Percentiles rank a stretch among this genome's conserved stretches.
Conservation (phyloP, 2,329 filamentous ascomycete genomes). For the Colletotrichum siamense region DNA sequence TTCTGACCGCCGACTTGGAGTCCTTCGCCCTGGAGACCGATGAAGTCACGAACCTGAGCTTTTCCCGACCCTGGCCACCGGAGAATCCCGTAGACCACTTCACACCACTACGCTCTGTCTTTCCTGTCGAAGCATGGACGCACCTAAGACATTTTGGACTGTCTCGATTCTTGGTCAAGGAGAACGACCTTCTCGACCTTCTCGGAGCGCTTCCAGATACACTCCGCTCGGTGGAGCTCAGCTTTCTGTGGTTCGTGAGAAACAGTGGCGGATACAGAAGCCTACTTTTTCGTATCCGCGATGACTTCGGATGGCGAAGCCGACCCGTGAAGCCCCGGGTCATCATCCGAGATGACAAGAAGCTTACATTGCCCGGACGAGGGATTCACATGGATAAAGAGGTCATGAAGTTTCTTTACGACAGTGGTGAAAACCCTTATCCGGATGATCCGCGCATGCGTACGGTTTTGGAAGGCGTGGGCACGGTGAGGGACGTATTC, state of each 20-base stretch:
- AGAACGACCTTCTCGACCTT: slow-evolving; percentile 30
- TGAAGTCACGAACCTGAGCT: neutral
- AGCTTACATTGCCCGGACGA: neutral
- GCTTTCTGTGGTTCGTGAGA: slow-evolving; percentile 31
- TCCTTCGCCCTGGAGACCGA: slow-evolving; percentile 29
- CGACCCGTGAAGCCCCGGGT: slow-evolving; percentile 10
- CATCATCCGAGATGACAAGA: neutral
- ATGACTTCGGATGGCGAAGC: slow-evolving; percentile 24
- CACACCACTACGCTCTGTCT: slow-evolving; percentile 30
- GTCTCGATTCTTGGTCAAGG: slow-evolving; percentile 27
- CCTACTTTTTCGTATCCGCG: slow-evolving; percentile 25
- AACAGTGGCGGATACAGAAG: neutral
- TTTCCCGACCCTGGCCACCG: neutral
- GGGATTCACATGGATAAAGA: slow-evolving; percentile 1
- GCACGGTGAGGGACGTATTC: neutral
- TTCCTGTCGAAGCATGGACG: slow-evolving; percentile 33
- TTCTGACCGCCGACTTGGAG: slow-evolving; percentile 25
- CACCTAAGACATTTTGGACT: slow-evolving; percentile 36
- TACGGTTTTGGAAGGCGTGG: neutral
- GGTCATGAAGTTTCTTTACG: slow-evolving; percentile 26
- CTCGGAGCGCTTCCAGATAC: slow-evolving; percentile 31
- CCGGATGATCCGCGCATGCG: neutral
- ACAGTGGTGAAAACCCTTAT: slow-evolving; percentile 27
- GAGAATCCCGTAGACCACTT: neutral
- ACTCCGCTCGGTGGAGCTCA: slow-evolving; percentile 36